Evolutionary conservation across 768 basidiomycete species (phyloP).

Genomic region (Wakefieldia striispora): DNA sequence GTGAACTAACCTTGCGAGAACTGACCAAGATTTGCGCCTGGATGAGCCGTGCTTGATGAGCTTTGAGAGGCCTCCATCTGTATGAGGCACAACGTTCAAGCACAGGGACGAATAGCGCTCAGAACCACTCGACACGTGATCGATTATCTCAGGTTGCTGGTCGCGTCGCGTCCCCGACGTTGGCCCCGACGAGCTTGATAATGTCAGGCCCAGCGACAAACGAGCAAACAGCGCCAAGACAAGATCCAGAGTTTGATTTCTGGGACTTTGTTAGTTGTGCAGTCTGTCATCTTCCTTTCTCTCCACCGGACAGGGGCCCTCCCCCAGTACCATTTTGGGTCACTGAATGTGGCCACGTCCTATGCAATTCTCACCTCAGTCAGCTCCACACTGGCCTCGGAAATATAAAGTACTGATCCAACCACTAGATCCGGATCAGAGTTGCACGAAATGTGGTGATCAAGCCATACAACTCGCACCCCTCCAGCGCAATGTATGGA

Average conservation of each 20-base stretch:
- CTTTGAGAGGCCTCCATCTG: too few species aligned
- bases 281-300: constrained; percentile 67
- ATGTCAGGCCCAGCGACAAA: constrained; percentile 16
- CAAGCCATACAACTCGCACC: constrained; percentile 66
- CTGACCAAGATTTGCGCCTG: too few species aligned
- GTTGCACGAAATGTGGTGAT: constrained; percentile 67
- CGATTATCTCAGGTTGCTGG: background rate
- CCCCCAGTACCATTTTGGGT: constrained; percentile 80
- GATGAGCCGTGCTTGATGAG: too few species aligned
- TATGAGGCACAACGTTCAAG: too few species aligned
- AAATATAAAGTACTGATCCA: background rate
- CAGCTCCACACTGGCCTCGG: constrained; percentile 15
- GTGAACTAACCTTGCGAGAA: too few species aligned
- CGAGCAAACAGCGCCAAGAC: background rate
- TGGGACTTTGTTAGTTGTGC: constrained; percentile 81
- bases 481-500: constrained; percentile 66
- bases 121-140: constrained; percentile 13
- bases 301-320: constrained; percentile 44
- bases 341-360: constrained; percentile 82
- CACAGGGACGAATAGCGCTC: too few species aligned
- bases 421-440: constrained; percentile 63
- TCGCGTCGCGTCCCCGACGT: constrained; percentile 14
- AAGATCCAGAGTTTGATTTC: constrained; percentile 49
- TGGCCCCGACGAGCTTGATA: background rate
- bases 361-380: constrained; percentile 88